A percentile compares a stretch with the other conserved stretches of the same genome.
These are phyloP conservation scores for Talaromyces sp. DNA, from an alignment of 2,329 filamentous ascomycete genomes.

Conservation along the genomic window DNA sequence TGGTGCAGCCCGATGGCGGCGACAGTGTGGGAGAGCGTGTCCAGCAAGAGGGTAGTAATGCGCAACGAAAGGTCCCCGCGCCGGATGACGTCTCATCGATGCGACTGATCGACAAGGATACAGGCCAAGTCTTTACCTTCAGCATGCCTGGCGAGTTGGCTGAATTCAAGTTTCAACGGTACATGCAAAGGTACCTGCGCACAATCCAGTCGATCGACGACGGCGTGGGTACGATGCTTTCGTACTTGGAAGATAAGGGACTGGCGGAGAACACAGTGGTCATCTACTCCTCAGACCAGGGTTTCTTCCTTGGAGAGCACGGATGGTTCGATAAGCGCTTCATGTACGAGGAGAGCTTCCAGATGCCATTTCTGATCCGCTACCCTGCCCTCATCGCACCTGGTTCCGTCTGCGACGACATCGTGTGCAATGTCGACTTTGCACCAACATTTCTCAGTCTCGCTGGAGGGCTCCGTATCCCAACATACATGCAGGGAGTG, in stretches of 20 bases:
- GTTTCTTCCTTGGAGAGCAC: constrained; percentile 54
- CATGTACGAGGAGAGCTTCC: constrained; percentile 55
- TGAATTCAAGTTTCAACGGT: constrained; percentile 54
- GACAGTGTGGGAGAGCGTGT: constrained; percentile 32
- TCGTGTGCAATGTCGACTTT: constrained; percentile 53
- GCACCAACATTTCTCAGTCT: constrained; percentile 48
- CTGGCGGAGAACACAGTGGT: constrained; percentile 46
- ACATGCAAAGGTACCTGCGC: constrained; percentile 53
- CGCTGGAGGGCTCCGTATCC: constrained; percentile 32
- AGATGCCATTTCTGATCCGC: constrained; percentile 51
- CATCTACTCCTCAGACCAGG: constrained; percentile 52
- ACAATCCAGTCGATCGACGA: constrained; percentile 51
- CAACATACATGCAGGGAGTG: constrained; percentile 50
- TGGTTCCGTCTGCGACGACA: constrained; percentile 41
- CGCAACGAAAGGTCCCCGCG: constrained; percentile 37
- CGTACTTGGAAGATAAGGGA: constrained; percentile 40
- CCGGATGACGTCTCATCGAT: constrained; percentile 28
- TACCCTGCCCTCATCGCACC: constrained; percentile 41
- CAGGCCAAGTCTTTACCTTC: constrained; percentile 45
- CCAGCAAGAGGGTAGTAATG: constrained; percentile 14
- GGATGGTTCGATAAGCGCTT: constrained; percentile 57
- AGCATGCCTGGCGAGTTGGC: constrained; percentile 37
- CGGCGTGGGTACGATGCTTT: constrained; percentile 46
- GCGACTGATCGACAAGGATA: constrained; percentile 43
- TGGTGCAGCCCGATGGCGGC: constrained; percentile 49